These are phyloP conservation scores for Dioscorea zingiberensis DNA, from an alignment of 106 monocot species.

Conservation along the genomic window DNA sequence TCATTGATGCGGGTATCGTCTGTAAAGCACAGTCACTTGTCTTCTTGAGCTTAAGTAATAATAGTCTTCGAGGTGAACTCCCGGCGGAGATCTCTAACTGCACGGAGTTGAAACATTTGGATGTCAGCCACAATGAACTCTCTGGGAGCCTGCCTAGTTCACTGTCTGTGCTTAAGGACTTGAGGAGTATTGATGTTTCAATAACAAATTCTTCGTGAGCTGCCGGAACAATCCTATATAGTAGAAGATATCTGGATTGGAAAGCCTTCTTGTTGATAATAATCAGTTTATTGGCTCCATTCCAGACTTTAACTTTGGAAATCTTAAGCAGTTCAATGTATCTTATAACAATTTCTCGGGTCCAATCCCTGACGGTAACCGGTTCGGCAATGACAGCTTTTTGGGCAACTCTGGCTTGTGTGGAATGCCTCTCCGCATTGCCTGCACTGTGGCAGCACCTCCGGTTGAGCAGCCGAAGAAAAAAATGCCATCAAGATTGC, in stretches of 20 bases:
- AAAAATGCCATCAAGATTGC: neutral
- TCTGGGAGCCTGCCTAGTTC: slow-evolving; percentile 38
- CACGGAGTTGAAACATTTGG: slow-evolving; percentile 18
- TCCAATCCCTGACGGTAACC: slow-evolving; percentile 8
- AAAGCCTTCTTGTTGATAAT: no score
- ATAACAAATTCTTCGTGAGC: neutral
- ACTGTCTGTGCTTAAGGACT: slow-evolving; percentile 14
- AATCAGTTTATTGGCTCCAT: no score
- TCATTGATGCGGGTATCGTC: slow-evolving; percentile 18
- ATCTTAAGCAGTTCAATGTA: neutral
- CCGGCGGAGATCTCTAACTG: slow-evolving; percentile 21
- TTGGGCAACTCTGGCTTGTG: slow-evolving; percentile 29
- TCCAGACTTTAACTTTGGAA: neutral
- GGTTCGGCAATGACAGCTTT: slow-evolving; percentile 4
- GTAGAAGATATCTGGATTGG: no score
- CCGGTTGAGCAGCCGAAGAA: neutral
- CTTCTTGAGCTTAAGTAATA: slow-evolving; percentile 12
- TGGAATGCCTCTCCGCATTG: slow-evolving; percentile 8
- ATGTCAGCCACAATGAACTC: slow-evolving; percentile 23
- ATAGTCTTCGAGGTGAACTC: slow-evolving; percentile 14
- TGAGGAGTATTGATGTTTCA: slow-evolving; percentile 33
- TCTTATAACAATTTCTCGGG: neutral
- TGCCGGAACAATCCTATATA: no score
- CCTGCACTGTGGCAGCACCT: slow-evolving; percentile 12
- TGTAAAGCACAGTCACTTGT: slow-evolving; percentile 10